A percentile compares a stretch with the other conserved stretches of the same genome.
Conservation (phyloP, 495 filamentous ascomycete species). For the Tuber microsphaerosporum region DNA sequence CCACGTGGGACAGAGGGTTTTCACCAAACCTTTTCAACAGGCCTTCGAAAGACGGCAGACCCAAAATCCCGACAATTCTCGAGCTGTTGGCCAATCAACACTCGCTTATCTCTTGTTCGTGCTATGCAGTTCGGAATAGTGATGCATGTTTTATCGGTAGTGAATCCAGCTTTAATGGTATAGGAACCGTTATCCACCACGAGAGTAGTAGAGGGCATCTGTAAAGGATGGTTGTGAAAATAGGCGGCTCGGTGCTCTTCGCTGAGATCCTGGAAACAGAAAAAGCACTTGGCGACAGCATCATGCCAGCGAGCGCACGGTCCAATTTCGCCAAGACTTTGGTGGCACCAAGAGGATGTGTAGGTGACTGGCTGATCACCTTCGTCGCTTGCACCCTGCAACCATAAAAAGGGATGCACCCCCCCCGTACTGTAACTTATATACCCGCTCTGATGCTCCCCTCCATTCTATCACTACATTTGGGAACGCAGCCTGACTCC, state of each 20-base stretch:
- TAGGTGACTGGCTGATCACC: not conserved
- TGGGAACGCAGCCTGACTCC: slow-evolving; percentile 3
- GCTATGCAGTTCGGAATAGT: slow-evolving; percentile 83
- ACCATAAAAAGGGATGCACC: not conserved
- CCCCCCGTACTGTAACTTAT: not conserved
- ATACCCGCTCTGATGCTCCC: not conserved
- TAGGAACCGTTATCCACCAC: slow-evolving; percentile 91
- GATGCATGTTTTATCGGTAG: slow-evolving; percentile 51
- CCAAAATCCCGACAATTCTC: slow-evolving; percentile 78
- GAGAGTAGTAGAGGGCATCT: slow-evolving; percentile 60
- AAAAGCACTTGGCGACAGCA: not conserved
- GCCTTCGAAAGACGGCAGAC: slow-evolving; percentile 76
- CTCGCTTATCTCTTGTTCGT: slow-evolving; percentile 67
- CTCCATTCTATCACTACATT: not conserved
- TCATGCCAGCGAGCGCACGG: not conserved
- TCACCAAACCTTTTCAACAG: slow-evolving; percentile 64
- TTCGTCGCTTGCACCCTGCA: not conserved
- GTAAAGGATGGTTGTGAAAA: not conserved
- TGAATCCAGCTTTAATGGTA: slow-evolving; percentile 88
- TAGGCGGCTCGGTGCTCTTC: not conserved
- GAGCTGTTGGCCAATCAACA: slow-evolving; percentile 74
- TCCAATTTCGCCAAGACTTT: not conserved
- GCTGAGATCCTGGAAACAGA: not conserved
- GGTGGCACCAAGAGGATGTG: not conserved
- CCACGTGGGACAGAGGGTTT: not conserved